Percentiles rank a stretch among this genome's conserved stretches.
These are phyloP conservation scores for Pleochaeta shiraiana DNA, from an alignment of 2,329 filamentous ascomycete genomes.

Conservation along the genomic window DNA sequence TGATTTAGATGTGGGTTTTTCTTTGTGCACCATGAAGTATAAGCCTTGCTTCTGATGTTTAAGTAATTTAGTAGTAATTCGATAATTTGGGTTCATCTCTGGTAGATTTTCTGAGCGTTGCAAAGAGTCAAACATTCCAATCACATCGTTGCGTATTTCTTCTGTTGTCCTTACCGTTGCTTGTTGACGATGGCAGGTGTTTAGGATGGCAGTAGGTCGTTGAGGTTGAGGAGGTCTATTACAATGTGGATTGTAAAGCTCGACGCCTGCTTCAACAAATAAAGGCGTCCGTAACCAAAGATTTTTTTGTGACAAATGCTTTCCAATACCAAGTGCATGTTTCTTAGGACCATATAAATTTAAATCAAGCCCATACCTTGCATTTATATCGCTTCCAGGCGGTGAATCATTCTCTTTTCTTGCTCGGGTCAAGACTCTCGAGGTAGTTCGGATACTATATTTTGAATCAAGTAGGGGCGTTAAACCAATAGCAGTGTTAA, in stretches of 20 bases:
- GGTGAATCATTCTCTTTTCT: constrained; percentile 37
- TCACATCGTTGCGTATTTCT: constrained; percentile 67
- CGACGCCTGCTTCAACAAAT: constrained; percentile 42
- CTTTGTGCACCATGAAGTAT: constrained; percentile 63
- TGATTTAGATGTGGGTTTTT: constrained; percentile 33
- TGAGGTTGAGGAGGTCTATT: constrained; percentile 13
- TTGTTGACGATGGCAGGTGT: constrained; percentile 19
- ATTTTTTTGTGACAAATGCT: constrained; percentile 39
- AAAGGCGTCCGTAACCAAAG: constrained; percentile 45
- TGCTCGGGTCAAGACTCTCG: constrained; percentile 44
- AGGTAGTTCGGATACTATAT: constrained; percentile 45
- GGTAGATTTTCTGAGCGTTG: constrained; percentile 55
- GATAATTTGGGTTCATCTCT: constrained; percentile 40
- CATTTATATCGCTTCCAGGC: constrained; percentile 38
- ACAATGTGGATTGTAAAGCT: constrained; percentile 55
- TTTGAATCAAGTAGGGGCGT: constrained; percentile 50
- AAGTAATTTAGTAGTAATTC: constrained; percentile 47
- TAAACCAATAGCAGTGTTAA: constrained; percentile 41
- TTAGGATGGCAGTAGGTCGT: constrained; percentile 15
- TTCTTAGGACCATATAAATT: constrained; percentile 61
- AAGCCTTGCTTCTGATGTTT: constrained; percentile 80
- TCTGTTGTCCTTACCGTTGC: constrained; percentile 43
- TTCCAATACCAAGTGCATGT: constrained; percentile 41
- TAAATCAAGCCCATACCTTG: constrained; percentile 40
- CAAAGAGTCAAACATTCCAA: constrained; percentile 73